Conservation (phyloP, 2,329 filamentous ascomycete species). For the Alternaria sp. region DNA sequence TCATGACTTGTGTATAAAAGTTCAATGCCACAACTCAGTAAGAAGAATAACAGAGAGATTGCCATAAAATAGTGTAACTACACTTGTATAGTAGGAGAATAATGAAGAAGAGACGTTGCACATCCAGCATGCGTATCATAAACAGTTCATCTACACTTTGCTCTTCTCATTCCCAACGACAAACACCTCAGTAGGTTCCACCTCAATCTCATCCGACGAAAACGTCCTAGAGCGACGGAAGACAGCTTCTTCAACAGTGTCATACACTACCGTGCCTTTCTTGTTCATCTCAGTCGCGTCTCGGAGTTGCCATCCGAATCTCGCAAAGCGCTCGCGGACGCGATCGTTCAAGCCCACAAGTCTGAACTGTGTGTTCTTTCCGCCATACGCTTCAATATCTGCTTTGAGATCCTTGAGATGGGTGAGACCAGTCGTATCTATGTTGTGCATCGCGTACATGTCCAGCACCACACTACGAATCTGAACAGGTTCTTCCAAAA, state of each 20-base stretch:
- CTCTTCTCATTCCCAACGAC: conserved; percentile 30
- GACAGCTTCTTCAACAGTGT: conserved; percentile 24
- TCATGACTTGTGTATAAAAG: neutral
- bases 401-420: conserved; percentile 59
- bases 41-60: neutral
- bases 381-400: conserved; percentile 61
- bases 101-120: neutral
- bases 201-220: conserved; percentile 20
- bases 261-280: conserved; percentile 27
- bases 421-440: conserved; percentile 63
- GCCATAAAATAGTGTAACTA: neutral
- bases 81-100: neutral
- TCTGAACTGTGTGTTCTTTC: conserved; percentile 56
- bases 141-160: conserved; percentile 13
- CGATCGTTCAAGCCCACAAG: conserved; percentile 60
- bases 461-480: conserved; percentile 63
- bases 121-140: neutral
- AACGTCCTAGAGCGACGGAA: conserved; percentile 12
- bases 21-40: neutral
- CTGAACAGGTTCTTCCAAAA: conserved; percentile 46
- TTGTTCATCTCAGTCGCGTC: conserved; percentile 12
- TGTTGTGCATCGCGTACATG: conserved; percentile 60
- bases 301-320: conserved; percentile 46
- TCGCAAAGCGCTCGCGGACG: conserved; percentile 42
- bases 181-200: conserved; percentile 24